These are phyloP conservation scores for Jasminum sambac DNA, from an alignment of 257 asterid species.

Conservation along the genomic window DNA sequence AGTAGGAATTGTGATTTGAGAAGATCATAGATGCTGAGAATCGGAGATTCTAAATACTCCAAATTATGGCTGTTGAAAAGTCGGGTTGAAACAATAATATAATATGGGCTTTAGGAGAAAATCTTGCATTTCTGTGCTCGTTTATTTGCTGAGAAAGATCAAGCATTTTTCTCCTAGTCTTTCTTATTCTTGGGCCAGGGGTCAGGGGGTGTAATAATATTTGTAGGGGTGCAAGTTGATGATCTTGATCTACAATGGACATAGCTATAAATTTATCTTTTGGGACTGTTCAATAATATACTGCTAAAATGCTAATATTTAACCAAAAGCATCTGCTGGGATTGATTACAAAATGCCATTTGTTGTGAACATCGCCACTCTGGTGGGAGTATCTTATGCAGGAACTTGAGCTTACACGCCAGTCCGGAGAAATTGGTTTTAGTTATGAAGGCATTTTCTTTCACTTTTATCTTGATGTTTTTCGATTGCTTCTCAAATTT, in stretches of 20 bases:
- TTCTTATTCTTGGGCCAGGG: not conserved
- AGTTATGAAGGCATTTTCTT: not conserved
- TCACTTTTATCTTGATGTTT: not conserved
- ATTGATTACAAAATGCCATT: not conserved
- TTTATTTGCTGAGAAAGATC: slow-evolving; percentile 1
- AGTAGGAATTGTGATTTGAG: slow-evolving; percentile 3
- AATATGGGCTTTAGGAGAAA: not conserved
- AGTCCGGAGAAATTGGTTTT: not conserved
- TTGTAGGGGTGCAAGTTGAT: not conserved
- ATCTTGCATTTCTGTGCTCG: not conserved
- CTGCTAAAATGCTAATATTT: not conserved
- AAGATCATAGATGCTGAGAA: slow-evolving; percentile 6
- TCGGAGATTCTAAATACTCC: not conserved
- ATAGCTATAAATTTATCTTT: not conserved
- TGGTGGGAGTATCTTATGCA: not conserved
- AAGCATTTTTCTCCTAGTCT: not conserved
- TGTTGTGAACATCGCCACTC: not conserved
- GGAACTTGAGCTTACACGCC: not conserved
- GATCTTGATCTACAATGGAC: not conserved
- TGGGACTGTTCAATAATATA: not conserved
- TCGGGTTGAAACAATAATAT: not conserved
- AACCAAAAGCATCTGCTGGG: not conserved
- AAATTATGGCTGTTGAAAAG: not conserved
- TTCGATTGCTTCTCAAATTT: not conserved
- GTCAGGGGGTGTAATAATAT: not conserved